phyloP scores from a whole-genome alignment of 1,284 basidiomycete genomes.

The Sporisorium graminicola region DNA sequence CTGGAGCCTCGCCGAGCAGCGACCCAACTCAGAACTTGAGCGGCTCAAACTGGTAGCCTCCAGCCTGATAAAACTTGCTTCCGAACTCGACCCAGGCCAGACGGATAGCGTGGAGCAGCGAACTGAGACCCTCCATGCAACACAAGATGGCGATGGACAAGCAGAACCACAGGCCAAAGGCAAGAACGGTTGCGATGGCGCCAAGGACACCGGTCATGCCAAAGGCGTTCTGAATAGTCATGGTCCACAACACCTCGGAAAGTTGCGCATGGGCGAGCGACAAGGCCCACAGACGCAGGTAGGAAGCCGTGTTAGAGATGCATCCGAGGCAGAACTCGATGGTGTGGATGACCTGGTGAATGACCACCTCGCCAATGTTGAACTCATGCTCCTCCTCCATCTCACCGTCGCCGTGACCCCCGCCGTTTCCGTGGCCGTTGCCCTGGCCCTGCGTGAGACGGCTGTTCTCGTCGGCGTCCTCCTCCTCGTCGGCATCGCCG shows the following conservation, averaged over 20 bases:
- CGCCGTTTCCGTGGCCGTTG: conserved; percentile 79
- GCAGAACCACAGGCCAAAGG: conserved; percentile 84
- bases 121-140: conserved; percentile 86
- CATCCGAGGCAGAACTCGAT: conserved; percentile 95
- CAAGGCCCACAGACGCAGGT: conserved; percentile 97
- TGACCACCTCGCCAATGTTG: conserved; percentile 93
- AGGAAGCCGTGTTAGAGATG: conserved; percentile 99
- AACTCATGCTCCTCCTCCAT: conserved; percentile 74
- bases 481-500: conserved; percentile 55
- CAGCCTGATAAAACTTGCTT: conserved; percentile 94
- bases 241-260: conserved; percentile 80
- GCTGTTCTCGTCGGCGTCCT: conserved; percentile 72
- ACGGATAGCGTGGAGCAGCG: conserved; percentile 92
- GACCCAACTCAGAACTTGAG: conserved; percentile 45
- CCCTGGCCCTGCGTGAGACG: conserved; percentile 66
- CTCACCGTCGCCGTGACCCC: conserved; percentile 79
- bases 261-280: conserved; percentile 98
- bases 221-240: conserved; percentile 68
- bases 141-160: conserved; percentile 79
- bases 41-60: conserved; percentile 76
- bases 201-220: conserved; percentile 72
- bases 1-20: background rate
- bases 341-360: conserved; percentile 87
- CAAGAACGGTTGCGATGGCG: conserved; percentile 76
- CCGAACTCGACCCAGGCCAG: conserved; percentile 98